A percentile compares a stretch with the other conserved stretches of the same genome.
Conservation (phyloP, 1,139 yeast genomes). For the Scheffersomyces quercinus region DNA sequence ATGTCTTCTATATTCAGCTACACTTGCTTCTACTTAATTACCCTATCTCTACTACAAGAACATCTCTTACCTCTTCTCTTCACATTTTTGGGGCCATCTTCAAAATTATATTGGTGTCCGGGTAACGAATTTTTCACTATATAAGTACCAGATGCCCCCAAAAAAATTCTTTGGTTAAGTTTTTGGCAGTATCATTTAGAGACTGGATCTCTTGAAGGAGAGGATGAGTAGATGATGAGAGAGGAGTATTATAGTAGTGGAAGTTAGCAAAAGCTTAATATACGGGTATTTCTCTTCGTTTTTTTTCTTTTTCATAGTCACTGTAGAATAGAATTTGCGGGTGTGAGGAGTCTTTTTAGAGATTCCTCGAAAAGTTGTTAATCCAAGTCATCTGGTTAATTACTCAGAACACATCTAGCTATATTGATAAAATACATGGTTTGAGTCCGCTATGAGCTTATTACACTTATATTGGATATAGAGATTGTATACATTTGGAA, state of each 20-base stretch:
- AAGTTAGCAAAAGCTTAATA: too few relatives aligned
- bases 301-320: too few relatives aligned
- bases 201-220: too few relatives aligned
- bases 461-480: slow-evolving; percentile 51
- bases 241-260: too few relatives aligned
- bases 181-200: background rate
- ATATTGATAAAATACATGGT: slow-evolving; percentile 46
- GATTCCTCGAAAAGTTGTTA: slow-evolving; percentile 4
- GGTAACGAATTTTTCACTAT: slow-evolving; percentile 1
- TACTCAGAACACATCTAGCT: slow-evolving; percentile 28
- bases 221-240: too few relatives aligned
- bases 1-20: slow-evolving; percentile 1
- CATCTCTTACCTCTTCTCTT: background rate
- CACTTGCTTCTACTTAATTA: too few relatives aligned
- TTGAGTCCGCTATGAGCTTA: slow-evolving; percentile 50
- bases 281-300: too few relatives aligned
- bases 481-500: slow-evolving; percentile 48
- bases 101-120: background rate
- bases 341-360: slow-evolving; percentile 7
- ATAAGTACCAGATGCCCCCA: background rate
- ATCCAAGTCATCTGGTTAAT: slow-evolving; percentile 10
- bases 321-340: slow-evolving; percentile 7
- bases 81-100: background rate
- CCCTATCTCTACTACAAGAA: too few relatives aligned
- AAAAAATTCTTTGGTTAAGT: background rate